Conservation (phyloP, 2,329 filamentous ascomycete species). For the Penicillium olsonii region DNA sequence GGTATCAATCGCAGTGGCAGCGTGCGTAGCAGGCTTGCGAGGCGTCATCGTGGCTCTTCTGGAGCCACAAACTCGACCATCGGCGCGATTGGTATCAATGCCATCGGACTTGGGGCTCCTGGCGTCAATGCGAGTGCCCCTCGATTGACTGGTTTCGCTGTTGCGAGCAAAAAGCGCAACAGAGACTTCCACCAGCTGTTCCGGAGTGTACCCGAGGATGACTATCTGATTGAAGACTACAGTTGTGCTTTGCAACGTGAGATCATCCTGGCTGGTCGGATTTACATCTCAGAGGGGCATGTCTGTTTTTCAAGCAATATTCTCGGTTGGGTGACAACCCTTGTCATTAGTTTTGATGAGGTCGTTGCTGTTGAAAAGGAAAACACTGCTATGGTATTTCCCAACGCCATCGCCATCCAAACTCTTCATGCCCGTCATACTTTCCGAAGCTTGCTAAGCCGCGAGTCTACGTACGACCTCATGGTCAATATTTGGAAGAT, state of each 20-base stretch:
- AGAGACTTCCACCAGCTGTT: conserved; percentile 92
- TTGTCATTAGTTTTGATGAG: conserved; percentile 98
- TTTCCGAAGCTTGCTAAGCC: conserved; percentile 90
- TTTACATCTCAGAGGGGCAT: conserved; percentile 96
- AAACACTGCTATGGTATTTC: conserved; percentile 91
- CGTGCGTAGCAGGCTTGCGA: conserved; percentile 64
- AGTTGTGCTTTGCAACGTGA: conserved; percentile 95
- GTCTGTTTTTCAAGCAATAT: conserved; percentile 99
- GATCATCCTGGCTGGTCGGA: conserved; percentile 86
- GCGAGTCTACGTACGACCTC: conserved; percentile 94
- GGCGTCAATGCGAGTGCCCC: conserved; percentile 61
- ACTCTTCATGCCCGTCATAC: conserved; percentile 93
- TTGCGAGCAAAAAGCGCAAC: conserved; percentile 94
- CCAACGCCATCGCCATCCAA: conserved; percentile 95
- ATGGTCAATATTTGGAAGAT: conserved; percentile 99
- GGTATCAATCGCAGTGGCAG: conserved; percentile 66
- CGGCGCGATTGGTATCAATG: conserved; percentile 71
- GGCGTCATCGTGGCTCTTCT: conserved; percentile 80
- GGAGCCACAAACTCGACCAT: conserved; percentile 69
- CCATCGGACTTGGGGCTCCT: conserved; percentile 68
- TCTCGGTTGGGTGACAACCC: conserved; percentile 92
- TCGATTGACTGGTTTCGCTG: conserved; percentile 89
- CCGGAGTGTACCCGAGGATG: conserved; percentile 95
- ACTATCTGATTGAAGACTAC: conserved; percentile 97
- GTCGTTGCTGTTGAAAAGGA: conserved; percentile 96